Base-by-base conservation (phyloP, 257 asterid genomes). In the Verbascum thapsus region DNA sequence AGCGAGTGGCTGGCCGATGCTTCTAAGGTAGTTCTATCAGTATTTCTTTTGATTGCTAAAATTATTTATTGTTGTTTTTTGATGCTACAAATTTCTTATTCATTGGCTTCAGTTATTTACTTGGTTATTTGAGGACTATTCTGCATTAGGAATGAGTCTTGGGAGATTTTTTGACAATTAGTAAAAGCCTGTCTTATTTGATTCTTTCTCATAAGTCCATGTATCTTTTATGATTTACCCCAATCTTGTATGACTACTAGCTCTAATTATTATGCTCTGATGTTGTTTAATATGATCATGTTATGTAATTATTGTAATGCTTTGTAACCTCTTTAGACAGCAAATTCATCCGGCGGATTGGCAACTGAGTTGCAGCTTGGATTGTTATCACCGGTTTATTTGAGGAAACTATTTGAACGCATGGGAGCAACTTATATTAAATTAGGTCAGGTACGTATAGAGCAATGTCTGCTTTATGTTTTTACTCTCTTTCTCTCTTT, bases 351-450 rank as follows among this genome's bases (percentile, higher is more conserved):
- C 3, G 51, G 81, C 10, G 84, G 97, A 75, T 74, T 90, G 50
- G 73, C 86, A 3, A 48, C 86, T 59, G 87, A 94, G 65, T 58
- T 94, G 86, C 99, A 84, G 88, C 95, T 87, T 72, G 99, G 99
- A 68, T 77, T 94, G 73, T 63, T 85, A 44, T 94, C 99, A 16
- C 97, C 99, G 51, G 60, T 78, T 48, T 94, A 94, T 76, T 75
- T 94, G 83, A 83, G 99, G 80, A 87, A 80, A 75, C 74, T 94
- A 67, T 94, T 94, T 19, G 99, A 94, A 60, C 89, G 97, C 80
- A 64, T 90, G 94, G 99, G 99, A 48, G 99, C 99, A 72, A 94
- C 99, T 49, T 94, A 94, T 68, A 80, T 94, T 50, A 92, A 92
- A 75, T 73, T 92, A 72, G 97, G 99, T 58, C 99, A 92, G 87